Evolutionary conservation across 352 stramenopile species (phyloP), one percentile per base, ranked within the genome.

Genomic region (Phytopythium kandeliae): DNA sequence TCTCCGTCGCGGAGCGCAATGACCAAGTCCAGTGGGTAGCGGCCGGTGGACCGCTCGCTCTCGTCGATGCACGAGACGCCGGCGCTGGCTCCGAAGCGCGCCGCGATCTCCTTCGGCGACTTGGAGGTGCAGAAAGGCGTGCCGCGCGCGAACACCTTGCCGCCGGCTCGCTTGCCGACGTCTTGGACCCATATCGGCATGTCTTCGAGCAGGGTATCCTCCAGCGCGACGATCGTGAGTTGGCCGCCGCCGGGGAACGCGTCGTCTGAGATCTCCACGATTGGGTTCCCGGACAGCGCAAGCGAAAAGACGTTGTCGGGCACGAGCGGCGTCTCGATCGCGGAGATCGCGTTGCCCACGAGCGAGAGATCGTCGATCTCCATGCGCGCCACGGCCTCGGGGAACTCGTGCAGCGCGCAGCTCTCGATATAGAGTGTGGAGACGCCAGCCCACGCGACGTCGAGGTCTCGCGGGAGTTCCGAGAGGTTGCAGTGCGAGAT

Each of bases 371-470:
- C 52, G 36, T 34, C 28, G 2, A 54, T 42, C 6, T n/a, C n/a
- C 40, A 63, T 47, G 16, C 31, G 31, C 12, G 33, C 46, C 15
- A 71, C 33, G 21, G 40, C 38, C 2, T 13, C 8, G 1, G 59
- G 50, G 17, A 63, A 54, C 36, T 51, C 46, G 7, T 22, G 13
- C 16, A 71, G 43, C 17, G 58, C 22, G 4, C 36, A 37, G 50
- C 55, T 46, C 38, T 71, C 59, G 22, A 71, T 25, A 52, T 65
- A 71, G 33, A 71, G 36, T 21, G 58, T 50, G 12, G 19, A 26
- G 8, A 50, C 44, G 26, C 19, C 16, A 2, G 28, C 11, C 57
- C 62, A 69, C 8, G 28, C 31, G 12, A 31, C 15, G 24, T 67
- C 51, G 8, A 69, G 26, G 15, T 69, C 49, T 1, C 43, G 21